These are phyloP conservation scores for Rhodomyrtus tomentosa DNA, from an alignment of 345 rosid genomes.

Conservation along the genomic window DNA sequence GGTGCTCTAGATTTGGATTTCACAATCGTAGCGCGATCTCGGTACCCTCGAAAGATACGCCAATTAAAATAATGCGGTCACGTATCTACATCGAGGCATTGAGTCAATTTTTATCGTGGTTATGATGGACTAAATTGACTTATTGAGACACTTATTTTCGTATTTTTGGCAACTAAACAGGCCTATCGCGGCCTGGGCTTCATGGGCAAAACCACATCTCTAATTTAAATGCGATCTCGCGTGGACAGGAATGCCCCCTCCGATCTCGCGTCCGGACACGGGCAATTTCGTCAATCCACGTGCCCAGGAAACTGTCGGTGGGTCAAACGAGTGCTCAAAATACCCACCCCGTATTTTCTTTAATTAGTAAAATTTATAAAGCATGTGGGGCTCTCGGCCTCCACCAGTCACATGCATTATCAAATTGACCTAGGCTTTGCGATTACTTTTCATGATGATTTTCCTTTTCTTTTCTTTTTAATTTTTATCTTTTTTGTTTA, in stretches of 20 bases:
- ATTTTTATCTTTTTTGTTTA: not conserved
- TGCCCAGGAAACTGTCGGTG: not conserved
- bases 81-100: not conserved
- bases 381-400: not conserved
- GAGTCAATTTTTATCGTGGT: not conserved
- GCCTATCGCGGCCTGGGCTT: not conserved
- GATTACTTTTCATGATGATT: not conserved
- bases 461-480: not conserved
- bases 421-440: not conserved
- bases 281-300: not conserved
- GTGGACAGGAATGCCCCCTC: not conserved
- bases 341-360: not conserved
- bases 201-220: not conserved
- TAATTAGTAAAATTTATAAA: not conserved
- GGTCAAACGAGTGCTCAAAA: not conserved
- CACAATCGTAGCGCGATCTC: not conserved
- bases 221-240: not conserved
- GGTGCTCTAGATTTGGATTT: not conserved
- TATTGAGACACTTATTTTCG: not conserved
- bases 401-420: not conserved
- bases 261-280: not conserved
- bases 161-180: not conserved
- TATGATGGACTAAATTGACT: not conserved
- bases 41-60: not conserved
- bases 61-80: not conserved